Conservation (phyloP, 192 early-diverging fungal species). For the Podila epigama region DNA sequence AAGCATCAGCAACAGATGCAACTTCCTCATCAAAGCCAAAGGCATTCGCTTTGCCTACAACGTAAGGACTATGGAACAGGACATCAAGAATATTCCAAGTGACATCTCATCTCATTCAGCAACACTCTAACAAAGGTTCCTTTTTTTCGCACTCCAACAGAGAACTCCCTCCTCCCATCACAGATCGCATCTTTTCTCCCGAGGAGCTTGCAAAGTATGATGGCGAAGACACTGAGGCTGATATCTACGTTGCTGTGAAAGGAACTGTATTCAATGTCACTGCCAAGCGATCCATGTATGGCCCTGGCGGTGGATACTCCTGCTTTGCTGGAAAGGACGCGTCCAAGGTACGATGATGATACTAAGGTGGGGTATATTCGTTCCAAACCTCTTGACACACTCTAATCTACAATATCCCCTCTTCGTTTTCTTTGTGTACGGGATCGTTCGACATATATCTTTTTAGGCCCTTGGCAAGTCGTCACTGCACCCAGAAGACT, state of each 20-base stretch:
- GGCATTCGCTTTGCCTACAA: slow-evolving; percentile 40
- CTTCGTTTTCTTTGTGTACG: not conserved
- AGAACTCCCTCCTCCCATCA: slow-evolving; percentile 32
- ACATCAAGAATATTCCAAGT: too few species aligned
- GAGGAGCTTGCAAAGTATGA: slow-evolving; percentile 56
- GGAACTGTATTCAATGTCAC: slow-evolving; percentile 84
- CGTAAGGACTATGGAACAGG: too few species aligned
- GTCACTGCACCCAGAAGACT: slow-evolving; percentile 75
- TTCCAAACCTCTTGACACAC: not conserved
- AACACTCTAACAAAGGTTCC: not conserved
- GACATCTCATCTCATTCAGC: not conserved
- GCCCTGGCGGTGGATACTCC: slow-evolving; percentile 69
- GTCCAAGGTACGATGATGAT: slow-evolving; percentile 57
- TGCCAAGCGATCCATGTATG: slow-evolving; percentile 67
- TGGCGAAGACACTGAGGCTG: slow-evolving; percentile 60
- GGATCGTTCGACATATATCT: not conserved
- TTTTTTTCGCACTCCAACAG: slow-evolving; percentile 5
- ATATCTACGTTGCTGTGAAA: slow-evolving; percentile 87
- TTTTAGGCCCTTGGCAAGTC: slow-evolving; percentile 70
- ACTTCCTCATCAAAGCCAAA: slow-evolving; percentile 40
- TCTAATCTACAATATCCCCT: not conserved
- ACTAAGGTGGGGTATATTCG: not conserved
- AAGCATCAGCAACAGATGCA: not conserved
- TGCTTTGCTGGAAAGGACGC: slow-evolving; percentile 87
- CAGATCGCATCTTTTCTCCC: slow-evolving; percentile 4